phyloP scores from a whole-genome alignment of 2,329 filamentous ascomycete genomes.

The Aspergillus sp. region DNA sequence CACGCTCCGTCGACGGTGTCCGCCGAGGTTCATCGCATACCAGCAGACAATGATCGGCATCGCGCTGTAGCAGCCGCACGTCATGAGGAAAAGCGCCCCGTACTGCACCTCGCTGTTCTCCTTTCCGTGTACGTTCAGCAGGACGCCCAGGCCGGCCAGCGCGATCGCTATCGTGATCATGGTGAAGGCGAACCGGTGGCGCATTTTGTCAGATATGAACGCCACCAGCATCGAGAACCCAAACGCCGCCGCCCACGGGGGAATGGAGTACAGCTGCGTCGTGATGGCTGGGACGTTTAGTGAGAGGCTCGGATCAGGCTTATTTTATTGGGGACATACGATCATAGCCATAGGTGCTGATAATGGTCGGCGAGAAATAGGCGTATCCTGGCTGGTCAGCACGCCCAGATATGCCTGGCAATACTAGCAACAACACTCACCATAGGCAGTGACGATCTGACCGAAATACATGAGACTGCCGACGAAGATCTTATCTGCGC shows the following conservation, averaged over 20 bases:
- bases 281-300: constrained; percentile 31
- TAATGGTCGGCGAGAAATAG: constrained; percentile 66
- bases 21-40: constrained; percentile 72
- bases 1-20: constrained; percentile 60
- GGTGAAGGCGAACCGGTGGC: constrained; percentile 67
- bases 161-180: constrained; percentile 58
- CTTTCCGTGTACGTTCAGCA: constrained; percentile 58
- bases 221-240: constrained; percentile 69
- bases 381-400: constrained; percentile 46
- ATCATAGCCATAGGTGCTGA: constrained; percentile 56
- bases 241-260: constrained; percentile 63
- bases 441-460: constrained; percentile 65
- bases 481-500: constrained; percentile 53
- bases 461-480: constrained; percentile 77
- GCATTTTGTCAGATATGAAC: constrained; percentile 57
- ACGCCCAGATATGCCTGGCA: neutral
- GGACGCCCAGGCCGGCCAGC: constrained; percentile 65
- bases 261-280: constrained; percentile 44
- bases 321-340: constrained; percentile 16
- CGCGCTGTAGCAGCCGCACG: constrained; percentile 71
- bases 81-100: constrained; percentile 70
- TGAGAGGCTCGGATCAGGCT: too few relatives aligned
- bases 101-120: constrained; percentile 58
- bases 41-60: constrained; percentile 82
- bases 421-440: constrained; percentile 20